Conservation (phyloP, 495 filamentous ascomycete genomes). For the Daldinia vernicosa region DNA sequence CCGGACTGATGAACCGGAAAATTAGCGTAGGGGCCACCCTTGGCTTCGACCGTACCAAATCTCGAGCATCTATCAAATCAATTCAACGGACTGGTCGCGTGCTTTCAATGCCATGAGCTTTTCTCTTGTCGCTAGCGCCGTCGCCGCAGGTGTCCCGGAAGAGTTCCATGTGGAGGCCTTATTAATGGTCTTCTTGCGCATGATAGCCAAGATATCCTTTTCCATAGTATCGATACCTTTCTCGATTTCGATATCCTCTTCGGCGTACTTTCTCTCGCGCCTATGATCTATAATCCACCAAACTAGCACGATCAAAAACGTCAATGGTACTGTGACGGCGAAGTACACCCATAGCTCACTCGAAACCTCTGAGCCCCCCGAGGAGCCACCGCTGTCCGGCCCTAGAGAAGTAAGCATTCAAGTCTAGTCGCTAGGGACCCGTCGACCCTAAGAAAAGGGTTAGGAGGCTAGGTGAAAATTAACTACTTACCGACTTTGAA, state of each 20-base stretch:
- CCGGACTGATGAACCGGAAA: not conserved
- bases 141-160: constrained; percentile 14
- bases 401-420: constrained; percentile 20
- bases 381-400: constrained; percentile 16
- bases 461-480: not conserved
- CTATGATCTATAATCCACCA: constrained; percentile 60
- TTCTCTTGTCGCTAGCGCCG: not conserved
- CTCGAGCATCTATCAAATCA: constrained; percentile 3
- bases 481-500: constrained; percentile 51
- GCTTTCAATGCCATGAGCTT: not conserved
- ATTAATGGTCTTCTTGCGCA: constrained; percentile 63
- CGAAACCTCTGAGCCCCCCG: constrained; percentile 46
- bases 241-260: constrained; percentile 60
- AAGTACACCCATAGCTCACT: constrained; percentile 64
- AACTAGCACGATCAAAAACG: constrained; percentile 52
- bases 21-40: not conserved
- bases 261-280: constrained; percentile 54
- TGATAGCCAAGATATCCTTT: constrained; percentile 59
- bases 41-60: not conserved
- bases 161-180: constrained; percentile 59
- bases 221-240: constrained; percentile 63
- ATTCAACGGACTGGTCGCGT: constrained; percentile 7
- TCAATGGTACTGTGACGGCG: constrained; percentile 60
- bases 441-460: not conserved
- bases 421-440: not conserved